Base-by-base conservation (phyloP, 306 rosid species). In the Citrullus mucosospermus region DNA sequence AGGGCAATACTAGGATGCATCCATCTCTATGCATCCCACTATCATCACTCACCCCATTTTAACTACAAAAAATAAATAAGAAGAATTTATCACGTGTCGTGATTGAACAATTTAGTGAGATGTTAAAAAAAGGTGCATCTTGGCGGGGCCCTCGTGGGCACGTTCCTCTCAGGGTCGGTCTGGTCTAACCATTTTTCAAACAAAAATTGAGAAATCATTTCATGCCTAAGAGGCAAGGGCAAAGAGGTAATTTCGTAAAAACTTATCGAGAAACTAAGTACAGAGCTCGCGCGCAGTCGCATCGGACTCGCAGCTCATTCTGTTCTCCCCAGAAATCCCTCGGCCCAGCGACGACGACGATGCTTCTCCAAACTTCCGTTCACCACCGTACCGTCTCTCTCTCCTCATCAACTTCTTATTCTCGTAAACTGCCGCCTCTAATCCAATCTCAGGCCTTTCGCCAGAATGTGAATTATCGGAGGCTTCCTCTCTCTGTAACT, bases 351-450 rank as follows among this genome's bases (percentile, higher is more conserved):
- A 78, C 20, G 70, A 63, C 62, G 58, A 79, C 75, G 75, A 89
- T 85, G 91, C 84, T 85, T 8, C 91, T 86, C 83, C 90, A 91
- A 78, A 76, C 87, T 11, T 81, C 89, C 57, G 13, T 88, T 22
- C 88, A 86, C 78, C 83, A 83, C 82, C 90, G 81, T 63, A 83
- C 56, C 69, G n/a, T 75, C n/a, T 79, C 87, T 17, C 83, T 92
- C 39, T 83, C 96, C 10, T 90, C 93, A 1, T 84, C 97, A 30
- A 60, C 76, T 43, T 80, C 76, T 30, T 86, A 84, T 82, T 77
- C 88, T 54, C 78, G 65, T 0, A 74, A 88, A 1, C 74, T 86
- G 16, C 83, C 83, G 6, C 61, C 17, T 58, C 46, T 68, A 62
- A 10, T 75, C 22, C 78, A 88, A 70, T 54, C 77, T 51, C 43